phyloP scores from a whole-genome alignment of 2,329 filamentous ascomycete species.

The Teratosphaeria destructans region DNA sequence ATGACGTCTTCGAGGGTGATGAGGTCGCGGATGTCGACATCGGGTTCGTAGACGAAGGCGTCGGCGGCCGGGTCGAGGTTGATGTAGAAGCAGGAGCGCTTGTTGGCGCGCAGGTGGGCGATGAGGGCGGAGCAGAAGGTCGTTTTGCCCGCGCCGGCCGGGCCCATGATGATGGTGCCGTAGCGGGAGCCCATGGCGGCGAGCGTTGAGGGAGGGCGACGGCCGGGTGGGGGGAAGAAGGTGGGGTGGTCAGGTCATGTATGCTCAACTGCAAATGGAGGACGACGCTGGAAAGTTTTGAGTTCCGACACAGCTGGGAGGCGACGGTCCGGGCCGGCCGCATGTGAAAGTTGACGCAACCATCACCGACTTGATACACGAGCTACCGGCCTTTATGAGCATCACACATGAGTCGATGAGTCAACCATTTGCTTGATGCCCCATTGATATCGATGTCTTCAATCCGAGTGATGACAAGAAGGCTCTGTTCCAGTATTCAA shows the following conservation, averaged over 20 bases:
- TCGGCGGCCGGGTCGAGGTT: constrained; percentile 97
- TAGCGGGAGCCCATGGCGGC: constrained; percentile 51
- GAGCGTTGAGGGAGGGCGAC: not conserved
- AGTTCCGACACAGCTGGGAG: not conserved
- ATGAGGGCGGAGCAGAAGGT: constrained; percentile 93
- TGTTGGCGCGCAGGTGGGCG: constrained; percentile 80
- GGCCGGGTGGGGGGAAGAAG: not conserved
- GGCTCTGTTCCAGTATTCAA: too few species aligned
- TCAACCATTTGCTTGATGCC: not conserved
- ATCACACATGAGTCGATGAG: not conserved
- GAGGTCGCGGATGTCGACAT: constrained; percentile 90
- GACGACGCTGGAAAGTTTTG: not conserved
- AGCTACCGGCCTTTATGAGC: too few species aligned
- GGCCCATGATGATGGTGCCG: constrained; percentile 90
- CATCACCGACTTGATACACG: too few species aligned
- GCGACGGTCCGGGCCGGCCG: not conserved
- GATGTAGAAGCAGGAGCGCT: constrained; percentile 92
- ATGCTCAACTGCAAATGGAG: too few species aligned
- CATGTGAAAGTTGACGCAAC: not conserved
- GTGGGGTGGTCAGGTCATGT: not conserved
- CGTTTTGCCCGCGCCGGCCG: constrained; percentile 92
- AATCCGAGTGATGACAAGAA: too few species aligned
- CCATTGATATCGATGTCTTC: too few species aligned
- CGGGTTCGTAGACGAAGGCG: constrained; percentile 79
- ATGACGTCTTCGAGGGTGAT: constrained; percentile 92